These are phyloP conservation scores for Paspalum vaginatum DNA, from an alignment of 176 grass and related monocot genomes.

Conservation along the genomic window DNA sequence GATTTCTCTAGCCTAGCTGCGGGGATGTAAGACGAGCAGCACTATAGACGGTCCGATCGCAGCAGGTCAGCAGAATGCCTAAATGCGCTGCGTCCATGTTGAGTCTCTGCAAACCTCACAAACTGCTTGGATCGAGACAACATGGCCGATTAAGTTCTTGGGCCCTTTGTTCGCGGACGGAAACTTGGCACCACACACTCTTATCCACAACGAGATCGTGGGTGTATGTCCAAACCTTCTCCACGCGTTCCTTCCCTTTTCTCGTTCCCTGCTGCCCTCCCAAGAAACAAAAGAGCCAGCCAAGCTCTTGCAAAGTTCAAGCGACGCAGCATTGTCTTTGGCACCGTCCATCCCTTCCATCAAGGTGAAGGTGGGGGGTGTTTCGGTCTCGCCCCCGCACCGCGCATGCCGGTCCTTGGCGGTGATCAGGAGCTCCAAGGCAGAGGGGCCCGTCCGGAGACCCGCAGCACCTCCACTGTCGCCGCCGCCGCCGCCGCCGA, in stretches of 20 bases:
- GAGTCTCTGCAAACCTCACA: constrained; percentile 54
- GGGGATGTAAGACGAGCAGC: no score
- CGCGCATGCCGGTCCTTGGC: constrained; percentile 43
- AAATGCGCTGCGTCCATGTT: constrained; percentile 59
- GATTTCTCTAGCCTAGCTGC: no score
- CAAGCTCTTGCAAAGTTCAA: constrained; percentile 9
- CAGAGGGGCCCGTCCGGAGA: constrained; percentile 89
- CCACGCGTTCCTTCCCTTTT: constrained; percentile 43
- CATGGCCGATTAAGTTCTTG: constrained; percentile 7
- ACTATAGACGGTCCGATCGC: neutral
- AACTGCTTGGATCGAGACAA: neutral
- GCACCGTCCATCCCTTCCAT: constrained; percentile 81
- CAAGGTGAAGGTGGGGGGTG: constrained; percentile 76
- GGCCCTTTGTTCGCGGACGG: neutral
- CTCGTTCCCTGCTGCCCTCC: neutral
- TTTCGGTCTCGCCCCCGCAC: constrained; percentile 30
- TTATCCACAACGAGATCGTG: constrained; percentile 50
- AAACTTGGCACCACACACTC: constrained; percentile 48
- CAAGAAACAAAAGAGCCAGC: constrained; percentile 8
- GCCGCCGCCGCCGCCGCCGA: constrained; percentile 58
- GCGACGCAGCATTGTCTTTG: constrained; percentile 69
- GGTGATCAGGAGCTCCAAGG: constrained; percentile 74
- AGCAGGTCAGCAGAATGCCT: constrained; percentile 36
- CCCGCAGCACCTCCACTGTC: constrained; percentile 78
- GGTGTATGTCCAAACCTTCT: constrained; percentile 46